Evolutionary conservation across 805 yeast genomes (phyloP).

Genomic region (Lipomyces starkeyi): DNA sequence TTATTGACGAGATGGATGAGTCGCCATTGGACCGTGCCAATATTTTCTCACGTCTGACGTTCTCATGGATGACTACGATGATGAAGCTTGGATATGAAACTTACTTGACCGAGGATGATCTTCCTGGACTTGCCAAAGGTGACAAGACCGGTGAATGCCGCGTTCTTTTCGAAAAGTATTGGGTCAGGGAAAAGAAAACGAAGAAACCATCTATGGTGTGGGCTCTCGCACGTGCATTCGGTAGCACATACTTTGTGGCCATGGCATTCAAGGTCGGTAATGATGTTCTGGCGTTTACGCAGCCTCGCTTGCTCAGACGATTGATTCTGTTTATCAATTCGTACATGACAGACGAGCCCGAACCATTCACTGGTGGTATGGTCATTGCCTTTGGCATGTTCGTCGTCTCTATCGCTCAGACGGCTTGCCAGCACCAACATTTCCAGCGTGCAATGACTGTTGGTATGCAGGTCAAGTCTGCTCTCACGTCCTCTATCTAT

Average conservation of each 20-base stretch:
- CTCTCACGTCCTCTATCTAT: slow-evolving; percentile 70
- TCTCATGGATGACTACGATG: slow-evolving; percentile 88
- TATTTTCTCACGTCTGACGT: slow-evolving; percentile 75
- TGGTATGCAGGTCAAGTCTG: slow-evolving; percentile 68
- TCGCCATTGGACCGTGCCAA: slow-evolving; percentile 65
- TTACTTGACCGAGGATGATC: slow-evolving; percentile 59
- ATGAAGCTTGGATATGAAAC: slow-evolving; percentile 78
- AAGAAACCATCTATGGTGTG: slow-evolving; percentile 57
- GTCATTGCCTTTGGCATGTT: slow-evolving; percentile 70
- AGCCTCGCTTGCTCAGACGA: slow-evolving; percentile 78
- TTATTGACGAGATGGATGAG: slow-evolving; percentile 46
- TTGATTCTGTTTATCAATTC: slow-evolving; percentile 68
- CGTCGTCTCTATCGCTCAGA: slow-evolving; percentile 61
- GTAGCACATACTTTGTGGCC: slow-evolving; percentile 69
- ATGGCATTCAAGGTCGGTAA: slow-evolving; percentile 74
- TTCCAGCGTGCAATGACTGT: slow-evolving; percentile 57
- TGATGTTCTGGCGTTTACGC: slow-evolving; percentile 82
- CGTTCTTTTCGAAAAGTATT: slow-evolving; percentile 57
- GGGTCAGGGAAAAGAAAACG: slow-evolving; percentile 61
- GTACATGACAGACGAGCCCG: slow-evolving; percentile 46
- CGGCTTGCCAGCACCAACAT: slow-evolving; percentile 71
- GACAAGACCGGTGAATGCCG: slow-evolving; percentile 63
- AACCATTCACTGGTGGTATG: slow-evolving; percentile 65
- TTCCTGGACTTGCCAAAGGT: slow-evolving; percentile 76
- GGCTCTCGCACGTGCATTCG: slow-evolving; percentile 76